Base-by-base conservation (phyloP, 2,329 filamentous ascomycete species). In the Curvularia hawaiiensis region DNA sequence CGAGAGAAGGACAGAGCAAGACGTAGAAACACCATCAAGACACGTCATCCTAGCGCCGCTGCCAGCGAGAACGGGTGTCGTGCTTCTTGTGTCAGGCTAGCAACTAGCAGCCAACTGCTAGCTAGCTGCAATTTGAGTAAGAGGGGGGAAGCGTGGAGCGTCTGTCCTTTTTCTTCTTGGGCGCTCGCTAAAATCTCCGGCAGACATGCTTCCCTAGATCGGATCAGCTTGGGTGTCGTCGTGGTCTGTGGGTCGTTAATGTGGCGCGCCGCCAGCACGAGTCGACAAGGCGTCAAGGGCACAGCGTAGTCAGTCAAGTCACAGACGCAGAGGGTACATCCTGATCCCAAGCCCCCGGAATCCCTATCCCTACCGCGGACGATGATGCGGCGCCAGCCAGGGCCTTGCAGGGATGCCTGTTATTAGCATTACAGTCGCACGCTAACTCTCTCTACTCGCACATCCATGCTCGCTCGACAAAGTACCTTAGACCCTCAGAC, bases 181-280 rank as follows among this genome's bases (percentile, higher is more conserved):
- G 50, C 57, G 52, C 56, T 70, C 65, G 65, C 69, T 69, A 69
- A 69, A 63, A 61, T 59, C 62, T 59, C 61, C 67, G 62, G 64
- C 62, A 67, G 59, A 67, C 63, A 67, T 63, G 58, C 65, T 67
- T 64, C 61, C 65, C 68, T 64, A 59, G 61, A 69, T 71, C 62
- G 43, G 62, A 69, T 67, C 70, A 74, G 67, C 71, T 71, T 64
- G 64, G 63, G 54, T 62, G 55, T 49, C 60, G 60, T 35, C 35
- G 55, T 67, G 71, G 71, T 69, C 72, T 69, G 71, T 75, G 72
- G 66, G 70, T 69, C 59, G 65, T 68, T 63, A 66, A 66, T 68
- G 72, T 73, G 70, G 70, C 70, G 71, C 68, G 66, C 69, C 70
- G 70, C 71, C 71, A 72, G 64, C 69, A 68, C 70, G 68, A 71